Evolutionary conservation across 768 basidiomycete genomes (phyloP), one percentile per base, ranked within the genome.

Genomic region (Mycena leptocephala): DNA sequence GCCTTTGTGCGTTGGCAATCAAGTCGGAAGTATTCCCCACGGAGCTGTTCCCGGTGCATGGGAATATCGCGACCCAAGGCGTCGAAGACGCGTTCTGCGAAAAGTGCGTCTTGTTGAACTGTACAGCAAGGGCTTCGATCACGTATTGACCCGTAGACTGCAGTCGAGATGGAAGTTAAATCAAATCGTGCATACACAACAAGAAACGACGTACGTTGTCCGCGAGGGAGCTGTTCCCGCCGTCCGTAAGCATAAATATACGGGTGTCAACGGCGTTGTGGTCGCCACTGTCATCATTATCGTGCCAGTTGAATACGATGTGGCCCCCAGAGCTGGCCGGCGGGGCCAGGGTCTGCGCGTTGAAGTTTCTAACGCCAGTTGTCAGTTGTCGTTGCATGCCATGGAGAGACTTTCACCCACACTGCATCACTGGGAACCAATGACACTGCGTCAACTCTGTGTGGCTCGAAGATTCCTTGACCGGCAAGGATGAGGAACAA

Each of bases 81-180:
- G 62, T 53, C 3, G 68, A 26, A 16, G 66, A 62, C 5, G 61
- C 39, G 28, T 30, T 26, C 14, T 55, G 62, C 22, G 28, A 26
- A 20, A 76, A 76, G 26, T 76, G 74, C 16, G 74, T 69, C 11
- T 56, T 48, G 69, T 76, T 76, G 41, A 76, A 76, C 35, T 76
- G 74, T 5, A 76, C 68, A 13, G 74, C 74, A 26, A 71, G n/a
- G 18, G 51, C 69, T 30, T 76, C 68, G 11, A 76, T 41, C 7
- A 61, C 61, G 14, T 64, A 76, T 18, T 14, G 16, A 18, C 46
- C 43, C 1, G 59, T 63, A 2, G 73, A 67, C 73, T 74, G 48
- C 11, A 56, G 7, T 5, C 1, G 30, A 26, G 2, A 35, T 1
- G 24, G 20, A 32, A 16, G 64, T 33, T 22, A 26, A 24, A 55